phyloP scores from a whole-genome alignment of 2,329 filamentous ascomycete genomes.

The Phaeosphaeria sp. region DNA sequence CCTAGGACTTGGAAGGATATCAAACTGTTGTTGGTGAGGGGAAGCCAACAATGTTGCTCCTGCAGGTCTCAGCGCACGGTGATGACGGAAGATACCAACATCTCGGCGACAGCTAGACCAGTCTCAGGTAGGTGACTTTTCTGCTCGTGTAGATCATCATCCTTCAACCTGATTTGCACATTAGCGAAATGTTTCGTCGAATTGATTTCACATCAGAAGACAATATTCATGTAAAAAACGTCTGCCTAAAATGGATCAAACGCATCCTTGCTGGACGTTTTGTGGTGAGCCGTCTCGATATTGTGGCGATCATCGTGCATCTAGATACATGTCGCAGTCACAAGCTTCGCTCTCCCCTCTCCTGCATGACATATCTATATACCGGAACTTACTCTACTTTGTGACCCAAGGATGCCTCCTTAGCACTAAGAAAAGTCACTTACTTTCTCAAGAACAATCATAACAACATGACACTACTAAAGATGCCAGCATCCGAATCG shows the following conservation, averaged over 20 bases:
- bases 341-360: not conserved
- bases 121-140: not conserved
- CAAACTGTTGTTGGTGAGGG: not conserved
- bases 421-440: not conserved
- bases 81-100: not conserved
- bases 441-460: too few species aligned
- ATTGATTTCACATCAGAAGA: not conserved
- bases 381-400: not conserved
- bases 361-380: too few species aligned
- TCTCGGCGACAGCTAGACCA: not conserved
- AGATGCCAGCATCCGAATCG: not conserved
- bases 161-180: not conserved
- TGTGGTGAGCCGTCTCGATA: too few species aligned
- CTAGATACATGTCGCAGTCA: not conserved
- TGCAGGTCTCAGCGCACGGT: not conserved
- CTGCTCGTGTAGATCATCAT: not conserved
- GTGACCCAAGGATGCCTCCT: not conserved
- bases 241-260: not conserved
- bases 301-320: not conserved
- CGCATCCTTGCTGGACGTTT: not conserved
- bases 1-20: not conserved
- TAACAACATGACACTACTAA: not conserved
- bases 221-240: not conserved
- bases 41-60: not conserved
- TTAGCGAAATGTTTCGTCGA: not conserved